A percentile compares a stretch with the other conserved stretches of the same genome.
phyloP scores from a whole-genome alignment of 2,329 filamentous ascomycete genomes.

The Penicillium vulpinum region DNA sequence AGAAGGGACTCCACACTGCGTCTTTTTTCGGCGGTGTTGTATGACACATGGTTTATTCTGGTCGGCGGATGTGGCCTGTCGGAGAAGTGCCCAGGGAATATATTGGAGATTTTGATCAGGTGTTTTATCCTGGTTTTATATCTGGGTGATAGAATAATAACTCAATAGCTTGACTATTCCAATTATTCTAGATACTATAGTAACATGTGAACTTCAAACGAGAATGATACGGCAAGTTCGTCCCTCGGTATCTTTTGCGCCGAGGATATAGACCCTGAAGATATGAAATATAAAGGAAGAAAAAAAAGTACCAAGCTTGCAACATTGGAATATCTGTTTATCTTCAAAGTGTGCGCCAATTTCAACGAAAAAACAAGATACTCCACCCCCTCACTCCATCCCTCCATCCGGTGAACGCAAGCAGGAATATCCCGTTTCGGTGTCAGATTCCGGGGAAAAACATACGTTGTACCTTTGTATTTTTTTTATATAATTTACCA shows the following conservation, averaged over 20 bases:
- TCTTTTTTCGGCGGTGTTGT: constrained; percentile 23
- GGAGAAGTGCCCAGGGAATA: constrained; percentile 3
- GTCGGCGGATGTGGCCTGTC: constrained; percentile 20
- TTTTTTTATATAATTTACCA: constrained; percentile 18
- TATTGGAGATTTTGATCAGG: neutral
- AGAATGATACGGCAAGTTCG: neutral
- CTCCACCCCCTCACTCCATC: constrained; percentile 22
- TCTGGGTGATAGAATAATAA: neutral
- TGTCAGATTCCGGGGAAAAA: constrained; percentile 27
- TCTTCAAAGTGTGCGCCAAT: neutral
- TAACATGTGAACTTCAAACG: neutral
- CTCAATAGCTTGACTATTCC: too few species aligned
- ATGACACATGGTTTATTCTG: constrained; percentile 24
- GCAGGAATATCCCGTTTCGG: constrained; percentile 29
- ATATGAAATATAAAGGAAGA: neutral
- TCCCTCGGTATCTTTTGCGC: constrained; percentile 2
- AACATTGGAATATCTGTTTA: too few species aligned
- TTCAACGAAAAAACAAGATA: neutral
- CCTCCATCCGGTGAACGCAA: constrained; percentile 41
- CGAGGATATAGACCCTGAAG: neutral
- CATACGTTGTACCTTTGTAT: neutral
- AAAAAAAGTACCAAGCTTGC: too few species aligned
- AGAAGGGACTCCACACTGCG: constrained; percentile 22
- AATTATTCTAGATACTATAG: neutral
- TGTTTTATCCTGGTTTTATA: neutral